These are phyloP conservation scores for Pleurostoma richardsiae DNA, from an alignment of 2,329 filamentous ascomycete genomes.

Conservation along the genomic window DNA sequence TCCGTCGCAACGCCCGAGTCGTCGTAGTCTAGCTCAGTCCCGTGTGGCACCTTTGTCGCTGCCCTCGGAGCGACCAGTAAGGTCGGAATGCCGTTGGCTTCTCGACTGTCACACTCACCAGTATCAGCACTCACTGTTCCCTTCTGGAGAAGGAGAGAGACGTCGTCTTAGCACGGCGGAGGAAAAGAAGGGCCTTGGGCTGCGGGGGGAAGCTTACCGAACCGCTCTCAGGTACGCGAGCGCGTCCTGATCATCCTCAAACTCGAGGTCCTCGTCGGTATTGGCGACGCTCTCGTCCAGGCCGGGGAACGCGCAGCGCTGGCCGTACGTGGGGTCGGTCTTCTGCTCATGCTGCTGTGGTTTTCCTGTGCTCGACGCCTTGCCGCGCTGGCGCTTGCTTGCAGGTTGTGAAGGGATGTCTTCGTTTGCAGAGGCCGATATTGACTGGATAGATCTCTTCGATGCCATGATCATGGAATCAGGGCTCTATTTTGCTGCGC, in stretches of 20 bases:
- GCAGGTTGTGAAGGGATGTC: slow-evolving; percentile 5
- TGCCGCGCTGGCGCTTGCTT: slow-evolving; percentile 12
- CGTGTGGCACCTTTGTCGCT: slow-evolving; percentile 43
- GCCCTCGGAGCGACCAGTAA: slow-evolving; percentile 60
- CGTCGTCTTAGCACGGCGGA: slow-evolving; percentile 19
- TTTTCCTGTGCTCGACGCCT: slow-evolving; percentile 19
- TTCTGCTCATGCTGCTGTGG: slow-evolving; percentile 36
- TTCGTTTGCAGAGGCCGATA: slow-evolving; percentile 8
- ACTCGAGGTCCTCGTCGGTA: slow-evolving; percentile 55
- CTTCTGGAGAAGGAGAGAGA: slow-evolving; percentile 1
- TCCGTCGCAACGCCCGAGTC: slow-evolving; percentile 25
- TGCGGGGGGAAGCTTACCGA: slow-evolving; percentile 45
- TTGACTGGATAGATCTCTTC: slow-evolving; percentile 13
- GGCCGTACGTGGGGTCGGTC: slow-evolving; percentile 63
- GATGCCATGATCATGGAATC: slow-evolving; percentile 11
- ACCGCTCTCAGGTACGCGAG: slow-evolving; percentile 68
- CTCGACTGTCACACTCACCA: slow-evolving; percentile 56
- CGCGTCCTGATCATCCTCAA: slow-evolving; percentile 63
- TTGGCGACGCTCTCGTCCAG: slow-evolving; percentile 41
- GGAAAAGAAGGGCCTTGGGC: not conserved
- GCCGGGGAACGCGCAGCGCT: slow-evolving; percentile 67
- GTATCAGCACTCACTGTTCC: slow-evolving; percentile 33
- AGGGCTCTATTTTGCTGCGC: no score
- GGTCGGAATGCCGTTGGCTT: slow-evolving; percentile 70
- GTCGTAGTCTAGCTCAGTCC: slow-evolving; percentile 21